A percentile compares a stretch with the other conserved stretches of the same genome.
phyloP scores from a whole-genome alignment of 192 early-diverging fungal genomes.

The Haplosporangium gracile region DNA sequence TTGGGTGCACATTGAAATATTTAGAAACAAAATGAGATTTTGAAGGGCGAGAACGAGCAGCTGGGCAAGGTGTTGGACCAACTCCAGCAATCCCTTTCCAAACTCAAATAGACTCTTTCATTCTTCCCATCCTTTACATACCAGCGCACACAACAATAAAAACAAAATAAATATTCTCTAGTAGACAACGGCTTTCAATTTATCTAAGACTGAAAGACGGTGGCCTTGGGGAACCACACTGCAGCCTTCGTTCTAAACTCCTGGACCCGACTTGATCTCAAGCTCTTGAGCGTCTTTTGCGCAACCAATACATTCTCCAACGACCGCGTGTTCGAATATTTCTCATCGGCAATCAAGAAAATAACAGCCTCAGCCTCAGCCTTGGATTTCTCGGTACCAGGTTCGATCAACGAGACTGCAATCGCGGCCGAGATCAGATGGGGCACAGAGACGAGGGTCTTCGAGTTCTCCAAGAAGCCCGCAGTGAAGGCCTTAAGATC shows the following conservation, averaged over 20 bases:
- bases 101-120: neutral
- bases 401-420: constrained; percentile 29
- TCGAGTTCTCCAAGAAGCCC: constrained; percentile 18
- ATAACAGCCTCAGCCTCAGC: constrained; percentile 35
- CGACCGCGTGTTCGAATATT: constrained; percentile 16
- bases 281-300: constrained; percentile 38
- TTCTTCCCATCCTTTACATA: neutral
- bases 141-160: neutral
- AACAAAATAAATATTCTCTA: neutral
- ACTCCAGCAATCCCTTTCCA: constrained; percentile 9
- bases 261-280: constrained; percentile 30
- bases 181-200: neutral
- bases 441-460: constrained; percentile 29
- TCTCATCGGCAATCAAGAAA: constrained; percentile 30
- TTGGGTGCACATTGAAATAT: neutral
- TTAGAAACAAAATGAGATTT: constrained; percentile 22
- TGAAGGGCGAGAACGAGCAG: constrained; percentile 33
- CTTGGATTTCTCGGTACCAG: constrained; percentile 6
- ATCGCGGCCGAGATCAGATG: constrained; percentile 45
- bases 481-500: constrained; percentile 26
- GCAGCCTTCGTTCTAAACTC: constrained; percentile 41
- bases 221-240: constrained; percentile 33
- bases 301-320: constrained; percentile 33
- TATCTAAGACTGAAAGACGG: constrained; percentile 24
- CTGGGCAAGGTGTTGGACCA: constrained; percentile 4